phyloP scores from a whole-genome alignment of 1,284 basidiomycete species.

The Mycena citricolor region DNA sequence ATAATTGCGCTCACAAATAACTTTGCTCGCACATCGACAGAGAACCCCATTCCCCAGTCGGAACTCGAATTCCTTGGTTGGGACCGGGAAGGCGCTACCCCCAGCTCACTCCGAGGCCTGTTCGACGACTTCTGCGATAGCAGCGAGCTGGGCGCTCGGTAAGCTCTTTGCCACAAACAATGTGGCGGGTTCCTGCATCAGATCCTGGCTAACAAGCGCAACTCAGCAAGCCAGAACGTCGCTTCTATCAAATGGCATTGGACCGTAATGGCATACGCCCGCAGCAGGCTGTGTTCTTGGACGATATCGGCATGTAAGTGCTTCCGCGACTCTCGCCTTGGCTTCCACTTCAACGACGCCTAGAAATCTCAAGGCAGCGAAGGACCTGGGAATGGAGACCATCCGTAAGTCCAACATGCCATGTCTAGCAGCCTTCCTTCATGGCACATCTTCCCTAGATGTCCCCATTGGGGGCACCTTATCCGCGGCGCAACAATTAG shows the following conservation, averaged over 20 bases:
- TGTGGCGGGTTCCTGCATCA: slow-evolving; percentile 1
- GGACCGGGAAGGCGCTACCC: slow-evolving; percentile 54
- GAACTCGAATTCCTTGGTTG: slow-evolving; percentile 72
- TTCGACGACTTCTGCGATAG: slow-evolving; percentile 89
- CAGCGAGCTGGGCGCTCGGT: slow-evolving; percentile 78
- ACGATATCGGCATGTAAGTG: slow-evolving; percentile 75
- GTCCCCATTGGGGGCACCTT: slow-evolving; percentile 65
- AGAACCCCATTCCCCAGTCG: slow-evolving; percentile 35
- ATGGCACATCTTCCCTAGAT: slow-evolving; percentile 40
- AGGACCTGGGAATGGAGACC: slow-evolving; percentile 71
- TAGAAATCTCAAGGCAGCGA: slow-evolving; percentile 76
- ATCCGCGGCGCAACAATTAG: slow-evolving; percentile 58
- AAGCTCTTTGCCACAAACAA: slow-evolving; percentile 25
- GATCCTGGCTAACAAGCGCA: slow-evolving; percentile 11
- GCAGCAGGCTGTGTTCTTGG: slow-evolving; percentile 69
- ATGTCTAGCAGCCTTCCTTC: slow-evolving; percentile 4
- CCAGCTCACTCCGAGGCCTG: slow-evolving; percentile 52
- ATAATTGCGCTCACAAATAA: slow-evolving; percentile 80
- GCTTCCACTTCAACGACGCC: too few species aligned
- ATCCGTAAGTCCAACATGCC: slow-evolving; percentile 57
- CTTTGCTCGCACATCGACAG: slow-evolving; percentile 46
- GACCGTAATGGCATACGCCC: slow-evolving; percentile 61
- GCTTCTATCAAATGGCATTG: slow-evolving; percentile 71
- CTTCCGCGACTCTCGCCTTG: too few species aligned
- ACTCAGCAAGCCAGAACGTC: slow-evolving; percentile 73